Base-by-base conservation (phyloP, 139 green algal species). In the Zygnema circumcarinatum region DNA sequence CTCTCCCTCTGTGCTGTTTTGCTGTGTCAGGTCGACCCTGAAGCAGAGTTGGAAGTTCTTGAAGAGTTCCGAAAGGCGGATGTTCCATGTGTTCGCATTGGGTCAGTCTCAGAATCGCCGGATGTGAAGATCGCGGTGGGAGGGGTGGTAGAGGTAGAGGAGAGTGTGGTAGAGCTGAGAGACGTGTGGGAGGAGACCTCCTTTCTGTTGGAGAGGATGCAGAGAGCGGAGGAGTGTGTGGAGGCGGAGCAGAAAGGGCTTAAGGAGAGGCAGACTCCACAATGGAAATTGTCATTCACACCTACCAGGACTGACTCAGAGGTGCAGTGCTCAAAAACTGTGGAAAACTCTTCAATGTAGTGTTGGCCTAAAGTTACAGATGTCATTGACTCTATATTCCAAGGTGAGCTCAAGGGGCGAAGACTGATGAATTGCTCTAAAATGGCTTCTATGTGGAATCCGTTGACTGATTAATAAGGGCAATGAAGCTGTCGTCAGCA, bases 131-230 rank as follows among this genome's bases (percentile, higher is more conserved):
- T 99, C 21, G 41, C 39, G 1, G 95, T 98, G n/a, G 94, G 84
- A 22, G 94, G 93, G 29, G 0, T 85, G 47, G 1, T 91, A 83
- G 72, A 93, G 83, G 84, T 94, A 7, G 22, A 88, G 62, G 81
- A 76, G 29, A 74, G 79, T 41, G 94, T 92, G 11, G 82, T 90
- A 0, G 90, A 83, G 35, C 92, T 98, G 87, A 92, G 96, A 42
- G 94, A 98, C 83, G 90, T 91, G 21, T 99, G 97, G 97, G 97
- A 99, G 94, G 93, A 95, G 79, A 98, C 96, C 0, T 92, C 92
- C 25, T 99, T 99, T 92, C 88, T 91, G 47, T 92, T 99, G 75
- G 97, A 99, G 93, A 88, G 93, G 20, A 86, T 97, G 81, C 95
- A 98, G 92, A 67, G 75, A 7, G 90, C 93, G 0, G 94, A 96